Percentiles rank a stretch among this genome's conserved stretches.
Evolutionary conservation across 805 yeast genomes (phyloP).

Genomic region (Clavispora phyllophila): DNA sequence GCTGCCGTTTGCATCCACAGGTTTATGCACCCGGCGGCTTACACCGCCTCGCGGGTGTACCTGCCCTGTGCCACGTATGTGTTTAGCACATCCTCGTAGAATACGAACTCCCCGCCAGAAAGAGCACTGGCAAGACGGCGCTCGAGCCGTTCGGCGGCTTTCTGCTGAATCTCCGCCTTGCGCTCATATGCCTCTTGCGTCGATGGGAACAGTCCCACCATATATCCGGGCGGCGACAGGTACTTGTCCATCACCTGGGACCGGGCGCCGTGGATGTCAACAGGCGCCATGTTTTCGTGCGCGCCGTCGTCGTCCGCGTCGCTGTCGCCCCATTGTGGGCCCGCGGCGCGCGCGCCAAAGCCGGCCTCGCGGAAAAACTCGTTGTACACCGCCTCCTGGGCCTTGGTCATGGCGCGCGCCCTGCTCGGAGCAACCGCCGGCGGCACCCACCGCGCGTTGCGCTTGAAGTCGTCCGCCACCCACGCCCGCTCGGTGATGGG

Average conservation of each 20-base stretch:
- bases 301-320: background rate
- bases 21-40: background rate
- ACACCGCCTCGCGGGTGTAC: background rate
- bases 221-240: slow-evolving; percentile 38
- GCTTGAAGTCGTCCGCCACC: slow-evolving; percentile 33
- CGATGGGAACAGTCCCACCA: slow-evolving; percentile 33
- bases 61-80: slow-evolving; percentile 12
- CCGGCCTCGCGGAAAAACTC: slow-evolving; percentile 16
- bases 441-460: slow-evolving; percentile 22
- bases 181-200: slow-evolving; percentile 27
- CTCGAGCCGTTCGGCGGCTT: slow-evolving; percentile 24
- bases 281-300: no score
- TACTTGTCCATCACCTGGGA: slow-evolving; percentile 33
- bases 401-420: slow-evolving; percentile 17
- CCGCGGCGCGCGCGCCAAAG: slow-evolving; percentile 8
- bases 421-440: slow-evolving; percentile 11
- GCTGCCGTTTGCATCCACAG: background rate
- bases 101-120: slow-evolving; percentile 29
- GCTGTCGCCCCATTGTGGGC: slow-evolving; percentile 13
- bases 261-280: background rate
- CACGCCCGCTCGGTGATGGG: slow-evolving; percentile 35
- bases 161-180: slow-evolving; percentile 13
- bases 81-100: slow-evolving; percentile 27
- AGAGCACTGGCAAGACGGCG: slow-evolving; percentile 25
- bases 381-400: slow-evolving; percentile 14